Evolutionary conservation across 225 moss, liverwort and hornwort genomes (phyloP).

Genomic region (Sphagnum contortum): DNA sequence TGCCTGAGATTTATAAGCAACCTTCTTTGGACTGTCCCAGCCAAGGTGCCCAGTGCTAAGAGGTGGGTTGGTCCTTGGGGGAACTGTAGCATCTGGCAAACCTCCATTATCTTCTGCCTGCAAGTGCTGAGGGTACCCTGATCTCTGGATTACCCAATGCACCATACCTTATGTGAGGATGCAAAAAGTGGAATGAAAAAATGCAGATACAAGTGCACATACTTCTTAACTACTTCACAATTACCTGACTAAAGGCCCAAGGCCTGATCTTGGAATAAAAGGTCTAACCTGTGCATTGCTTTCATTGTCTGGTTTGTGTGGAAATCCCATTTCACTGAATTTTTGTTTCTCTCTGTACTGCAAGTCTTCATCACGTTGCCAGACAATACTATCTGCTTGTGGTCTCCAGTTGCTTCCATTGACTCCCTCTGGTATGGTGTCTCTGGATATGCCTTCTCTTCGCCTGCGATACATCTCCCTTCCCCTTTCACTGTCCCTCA

Average conservation of each 20-base stretch:
- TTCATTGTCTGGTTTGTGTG: slow-evolving; percentile 17
- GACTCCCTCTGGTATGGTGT: slow-evolving; percentile 17
- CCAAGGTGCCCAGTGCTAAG: slow-evolving; percentile 50
- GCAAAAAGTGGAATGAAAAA: no score
- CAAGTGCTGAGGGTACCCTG: slow-evolving; percentile 9
- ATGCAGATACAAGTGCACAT: no score
- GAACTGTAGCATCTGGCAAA: slow-evolving; percentile 11
- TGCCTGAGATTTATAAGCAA: slow-evolving; percentile 15
- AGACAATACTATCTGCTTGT: slow-evolving; percentile 28
- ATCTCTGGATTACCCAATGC: slow-evolving; percentile 13
- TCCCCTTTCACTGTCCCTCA: background rate
- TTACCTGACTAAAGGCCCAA: no score
- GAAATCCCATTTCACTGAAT: slow-evolving; percentile 13
- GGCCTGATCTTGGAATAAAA: background rate
- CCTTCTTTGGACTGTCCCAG: slow-evolving; percentile 33
- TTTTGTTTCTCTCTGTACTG: slow-evolving; percentile 13
- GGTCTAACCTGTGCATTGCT: slow-evolving; percentile 30
- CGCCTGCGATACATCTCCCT: background rate
- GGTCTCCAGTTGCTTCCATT: slow-evolving; percentile 21
- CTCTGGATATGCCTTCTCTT: no score
- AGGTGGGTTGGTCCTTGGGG: slow-evolving; percentile 13
- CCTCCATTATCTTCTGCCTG: slow-evolving; percentile 1
- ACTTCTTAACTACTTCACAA: no score
- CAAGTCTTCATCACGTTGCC: slow-evolving; percentile 24
- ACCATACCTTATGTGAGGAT: background rate